These are phyloP conservation scores for Magnusiomyces ingens DNA, from an alignment of 1,139 yeast genomes.

Conservation along the genomic window DNA sequence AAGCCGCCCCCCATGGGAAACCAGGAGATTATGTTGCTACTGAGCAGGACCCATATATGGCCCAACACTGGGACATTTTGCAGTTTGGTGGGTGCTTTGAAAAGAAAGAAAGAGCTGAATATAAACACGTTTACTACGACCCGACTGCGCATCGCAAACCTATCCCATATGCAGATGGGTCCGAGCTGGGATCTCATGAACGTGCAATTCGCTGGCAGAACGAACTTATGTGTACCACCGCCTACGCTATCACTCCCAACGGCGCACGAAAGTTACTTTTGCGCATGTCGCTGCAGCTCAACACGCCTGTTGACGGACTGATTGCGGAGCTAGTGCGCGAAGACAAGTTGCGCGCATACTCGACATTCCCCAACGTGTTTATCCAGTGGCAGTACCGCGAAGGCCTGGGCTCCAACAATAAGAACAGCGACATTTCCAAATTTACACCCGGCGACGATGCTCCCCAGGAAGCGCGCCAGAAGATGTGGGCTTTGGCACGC, in stretches of 20 bases:
- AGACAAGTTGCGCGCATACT: background rate
- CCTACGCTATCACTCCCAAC: constrained; percentile 4
- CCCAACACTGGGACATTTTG: constrained; percentile 11
- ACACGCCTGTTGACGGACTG: constrained; percentile 5
- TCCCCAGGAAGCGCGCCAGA: background rate
- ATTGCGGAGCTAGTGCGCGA: constrained; percentile 3
- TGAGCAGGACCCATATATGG: constrained; percentile 10
- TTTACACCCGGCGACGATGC: too few species aligned
- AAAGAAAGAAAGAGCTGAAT: background rate
- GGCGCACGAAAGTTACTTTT: constrained; percentile 8
- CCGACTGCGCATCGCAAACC: constrained; percentile 1
- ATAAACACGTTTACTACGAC: background rate
- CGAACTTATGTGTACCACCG: constrained; percentile 8
- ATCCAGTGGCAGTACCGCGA: constrained; percentile 5
- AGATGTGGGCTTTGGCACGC: background rate
- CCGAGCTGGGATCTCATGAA: background rate
- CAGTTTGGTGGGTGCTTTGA: constrained; percentile 12
- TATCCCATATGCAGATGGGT: background rate
- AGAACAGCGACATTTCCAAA: constrained; percentile 6
- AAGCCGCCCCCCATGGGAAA: background rate
- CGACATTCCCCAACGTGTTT: background rate
- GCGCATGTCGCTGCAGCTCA: background rate
- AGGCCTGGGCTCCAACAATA: constrained; percentile 2
- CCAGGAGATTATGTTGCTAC: constrained; percentile 2
- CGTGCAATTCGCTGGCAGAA: constrained; percentile 2